A percentile compares a stretch with the other conserved stretches of the same genome.
These are phyloP conservation scores for Trichaptum fuscoviolaceum DNA, from an alignment of 768 basidiomycete genomes.

Conservation along the genomic window DNA sequence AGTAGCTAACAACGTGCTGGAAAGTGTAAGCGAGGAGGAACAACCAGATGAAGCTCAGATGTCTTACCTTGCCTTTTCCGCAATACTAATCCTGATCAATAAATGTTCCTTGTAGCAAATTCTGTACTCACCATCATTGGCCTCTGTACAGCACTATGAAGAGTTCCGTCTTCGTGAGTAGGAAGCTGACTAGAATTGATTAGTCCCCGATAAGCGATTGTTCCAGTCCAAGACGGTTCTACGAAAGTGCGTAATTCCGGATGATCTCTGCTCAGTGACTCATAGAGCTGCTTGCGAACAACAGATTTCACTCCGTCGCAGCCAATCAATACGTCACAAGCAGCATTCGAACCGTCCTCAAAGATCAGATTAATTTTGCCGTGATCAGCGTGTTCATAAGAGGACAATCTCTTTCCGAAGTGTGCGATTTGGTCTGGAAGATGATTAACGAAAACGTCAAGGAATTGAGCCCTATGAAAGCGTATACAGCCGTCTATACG, in stretches of 20 bases:
- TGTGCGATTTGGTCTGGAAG: constrained; percentile 25
- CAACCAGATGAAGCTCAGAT: background rate
- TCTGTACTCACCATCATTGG: background rate
- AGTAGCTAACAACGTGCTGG: constrained; percentile 45
- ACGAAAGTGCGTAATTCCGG: constrained; percentile 16
- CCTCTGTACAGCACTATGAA: background rate
- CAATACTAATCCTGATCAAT: constrained; percentile 32
- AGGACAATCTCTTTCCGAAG: constrained; percentile 25
- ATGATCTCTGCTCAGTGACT: background rate
- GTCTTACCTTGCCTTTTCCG: constrained; percentile 38
- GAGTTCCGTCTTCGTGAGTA: background rate
- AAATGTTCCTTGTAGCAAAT: background rate
- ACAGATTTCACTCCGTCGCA: constrained; percentile 29
- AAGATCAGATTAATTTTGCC: background rate
- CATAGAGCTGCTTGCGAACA: constrained; percentile 22
- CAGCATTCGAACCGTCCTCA: constrained; percentile 20
- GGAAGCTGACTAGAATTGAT: constrained; percentile 24
- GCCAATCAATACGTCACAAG: constrained; percentile 28
- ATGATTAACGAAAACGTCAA: constrained; percentile 35
- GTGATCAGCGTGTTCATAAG: constrained; percentile 11
- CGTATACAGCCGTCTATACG: constrained; percentile 16
- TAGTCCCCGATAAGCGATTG: constrained; percentile 53
- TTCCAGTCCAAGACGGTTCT: constrained; percentile 56
- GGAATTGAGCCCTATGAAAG: constrained; percentile 45
- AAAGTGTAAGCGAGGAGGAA: background rate